phyloP scores from a whole-genome alignment of 2,329 filamentous ascomycete species.

The Xylariales sp. region DNA sequence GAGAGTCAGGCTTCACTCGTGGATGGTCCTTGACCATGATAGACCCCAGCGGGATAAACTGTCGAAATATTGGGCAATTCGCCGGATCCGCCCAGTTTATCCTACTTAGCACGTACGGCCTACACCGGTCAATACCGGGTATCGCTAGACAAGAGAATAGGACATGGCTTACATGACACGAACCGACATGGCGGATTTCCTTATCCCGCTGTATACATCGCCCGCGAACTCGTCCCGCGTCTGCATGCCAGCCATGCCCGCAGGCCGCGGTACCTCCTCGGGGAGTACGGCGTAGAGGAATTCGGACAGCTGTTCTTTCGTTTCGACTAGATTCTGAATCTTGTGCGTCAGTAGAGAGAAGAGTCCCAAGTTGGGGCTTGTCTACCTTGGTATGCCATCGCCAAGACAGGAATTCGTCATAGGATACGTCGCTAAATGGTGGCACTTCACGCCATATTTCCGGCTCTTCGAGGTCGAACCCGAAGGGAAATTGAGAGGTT shows the following conservation, averaged over 20 bases:
- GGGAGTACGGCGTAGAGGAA: conserved; percentile 65
- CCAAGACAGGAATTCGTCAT: conserved; percentile 43
- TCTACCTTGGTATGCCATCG: conserved; percentile 42
- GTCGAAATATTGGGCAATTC: conserved; percentile 68
- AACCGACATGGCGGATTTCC: conserved; percentile 68
- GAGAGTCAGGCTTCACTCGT: conserved; percentile 65
- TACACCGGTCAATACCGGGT: conserved; percentile 39
- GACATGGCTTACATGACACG: conserved; percentile 60
- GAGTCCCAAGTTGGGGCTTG: neutral
- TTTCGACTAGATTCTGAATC: conserved; percentile 60
- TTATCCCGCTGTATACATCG: conserved; percentile 65
- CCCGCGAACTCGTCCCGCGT: conserved; percentile 64
- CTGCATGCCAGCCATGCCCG: conserved; percentile 50
- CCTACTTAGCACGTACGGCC: conserved; percentile 68
- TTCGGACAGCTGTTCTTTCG: conserved; percentile 57
- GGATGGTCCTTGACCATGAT: conserved; percentile 65
- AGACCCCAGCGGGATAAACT: conserved; percentile 70
- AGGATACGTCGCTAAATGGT: conserved; percentile 34
- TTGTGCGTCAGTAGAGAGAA: neutral
- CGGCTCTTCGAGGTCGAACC: neutral
- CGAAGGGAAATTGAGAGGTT: neutral
- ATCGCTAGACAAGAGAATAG: neutral
- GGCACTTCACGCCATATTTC: conserved; percentile 43
- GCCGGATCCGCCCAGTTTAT: conserved; percentile 70
- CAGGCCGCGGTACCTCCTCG: conserved; percentile 57